phyloP scores from a whole-genome alignment of 2,329 filamentous ascomycete species.

The Lasiodiplodia gonubiensis region DNA sequence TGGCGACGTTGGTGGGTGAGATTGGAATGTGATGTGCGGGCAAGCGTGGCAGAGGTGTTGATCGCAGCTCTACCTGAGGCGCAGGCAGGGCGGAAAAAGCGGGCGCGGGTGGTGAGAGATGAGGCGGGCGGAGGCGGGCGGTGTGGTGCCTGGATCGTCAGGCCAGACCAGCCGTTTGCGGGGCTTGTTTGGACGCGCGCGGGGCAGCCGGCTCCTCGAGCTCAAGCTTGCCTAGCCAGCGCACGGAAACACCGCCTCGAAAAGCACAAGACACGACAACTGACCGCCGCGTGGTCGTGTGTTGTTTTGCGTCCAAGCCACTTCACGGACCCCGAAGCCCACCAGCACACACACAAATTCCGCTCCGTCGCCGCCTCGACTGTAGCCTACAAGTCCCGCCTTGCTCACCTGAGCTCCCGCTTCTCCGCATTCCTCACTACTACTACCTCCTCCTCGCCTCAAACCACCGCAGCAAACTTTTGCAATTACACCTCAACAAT shows the following conservation, averaged over 20 bases:
- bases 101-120: not conserved
- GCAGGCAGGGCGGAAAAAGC: not conserved
- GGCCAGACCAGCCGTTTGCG: conserved; percentile 13
- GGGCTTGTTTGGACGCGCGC: conserved; percentile 5
- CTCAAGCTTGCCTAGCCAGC: conserved; percentile 21
- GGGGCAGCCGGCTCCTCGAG: not conserved
- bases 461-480: not conserved
- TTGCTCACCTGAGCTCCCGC: not conserved
- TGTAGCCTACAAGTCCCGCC: not conserved
- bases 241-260: conserved; percentile 23
- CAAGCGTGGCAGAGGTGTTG: not conserved
- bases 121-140: not conserved
- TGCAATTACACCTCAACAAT: conserved; percentile 1
- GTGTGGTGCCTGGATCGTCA: conserved; percentile 22
- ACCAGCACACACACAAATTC: conserved; percentile 16
- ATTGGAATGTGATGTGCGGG: not conserved
- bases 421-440: not conserved
- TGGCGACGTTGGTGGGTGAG: not conserved
- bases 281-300: conserved; percentile 12
- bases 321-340: conserved; percentile 1
- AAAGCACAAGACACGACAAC: conserved; percentile 9
- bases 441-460: not conserved
- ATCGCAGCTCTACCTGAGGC: conserved; percentile 2
- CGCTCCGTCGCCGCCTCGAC: conserved; percentile 4
- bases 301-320: conserved; percentile 13